Base-by-base conservation (phyloP, 169 alveolate genomes). In the Neospora caninum region DNA sequence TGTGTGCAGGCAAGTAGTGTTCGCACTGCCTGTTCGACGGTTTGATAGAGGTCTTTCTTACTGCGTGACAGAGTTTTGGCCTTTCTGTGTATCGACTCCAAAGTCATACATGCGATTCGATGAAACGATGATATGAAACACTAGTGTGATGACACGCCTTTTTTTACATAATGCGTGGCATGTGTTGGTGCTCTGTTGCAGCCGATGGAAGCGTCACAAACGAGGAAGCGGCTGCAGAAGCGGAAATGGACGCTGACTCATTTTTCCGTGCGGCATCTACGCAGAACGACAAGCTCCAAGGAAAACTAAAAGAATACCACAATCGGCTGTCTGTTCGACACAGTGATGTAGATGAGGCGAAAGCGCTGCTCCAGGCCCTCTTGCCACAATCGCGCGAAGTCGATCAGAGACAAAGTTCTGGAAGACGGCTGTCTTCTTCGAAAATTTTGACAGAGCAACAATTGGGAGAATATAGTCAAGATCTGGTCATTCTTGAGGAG, bases 381-480 rank as follows among this genome's bases (percentile, higher is more conserved):
- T 0, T n/a, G 27, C 86, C 86, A n/a, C 43, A 13, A 10, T 0
- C 39, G 45, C 49, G 45, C 39, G 45, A 13, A 78, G 31, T 2
- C 20, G 86, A 16, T 78, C n/a, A 20, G 42, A 20, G 86, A 36
- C 49, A 78, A 13, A n/a, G 49, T 25, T 69, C 82, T 31, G 45
- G 86, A 36, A 13, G 86, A n/a, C 86, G 86, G 29, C 27, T 78
- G 86, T n/a, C 86, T 20, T 78, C 86, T 13, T 78, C 86, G 2
- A n/a, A 6, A 10, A 20, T 78, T 16, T n/a, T 78, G 45, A 78
- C 86, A n/a, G 43, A 10, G 45, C 39, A 78, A n/a, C 86, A 78
- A n/a, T 7, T 78, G 1, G 86, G 42, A n/a, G 13, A 13, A 43
- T 38, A 78, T 43, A 4, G 27, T 78, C 43, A 38, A n/a, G 86